phyloP scores from a whole-genome alignment of 805 yeast species.

The Wickerhamiella alocasiicola region DNA sequence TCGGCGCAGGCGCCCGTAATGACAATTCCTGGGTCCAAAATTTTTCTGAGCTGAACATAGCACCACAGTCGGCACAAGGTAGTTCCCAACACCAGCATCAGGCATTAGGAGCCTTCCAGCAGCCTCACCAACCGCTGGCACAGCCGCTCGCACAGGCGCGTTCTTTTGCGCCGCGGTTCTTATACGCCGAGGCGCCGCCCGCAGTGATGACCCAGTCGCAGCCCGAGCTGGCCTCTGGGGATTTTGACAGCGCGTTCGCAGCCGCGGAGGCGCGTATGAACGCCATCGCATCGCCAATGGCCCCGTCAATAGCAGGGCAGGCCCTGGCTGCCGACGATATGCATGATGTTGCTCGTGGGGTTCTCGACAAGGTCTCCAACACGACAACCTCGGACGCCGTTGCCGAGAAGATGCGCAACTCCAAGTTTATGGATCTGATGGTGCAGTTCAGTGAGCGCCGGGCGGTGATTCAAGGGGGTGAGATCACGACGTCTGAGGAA shows the following conservation, averaged over 20 bases:
- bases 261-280: conserved; percentile 15
- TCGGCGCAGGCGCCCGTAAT: background rate
- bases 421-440: conserved; percentile 19
- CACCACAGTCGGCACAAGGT: background rate
- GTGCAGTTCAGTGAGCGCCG: conserved; percentile 10
- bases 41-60: conserved; percentile 4
- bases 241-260: conserved; percentile 16
- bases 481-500: background rate
- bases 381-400: conserved; percentile 13
- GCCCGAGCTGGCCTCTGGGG: conserved; percentile 2
- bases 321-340: conserved; percentile 13
- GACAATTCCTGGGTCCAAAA: conserved; percentile 9
- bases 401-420: conserved; percentile 16
- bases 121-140: background rate
- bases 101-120: background rate
- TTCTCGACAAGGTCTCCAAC: conserved; percentile 14
- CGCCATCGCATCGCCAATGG: conserved; percentile 2
- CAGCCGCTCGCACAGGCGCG: conserved; percentile 1
- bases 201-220: background rate
- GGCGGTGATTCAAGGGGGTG: conserved; percentile 5
- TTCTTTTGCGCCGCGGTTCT: conserved; percentile 6
- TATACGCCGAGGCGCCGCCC: conserved; percentile 2
- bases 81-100: background rate
- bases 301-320: background rate
- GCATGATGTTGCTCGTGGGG: conserved; percentile 16